phyloP scores from a whole-genome alignment of 1,139 yeast genomes.

The Hansenula lynferdii region DNA sequence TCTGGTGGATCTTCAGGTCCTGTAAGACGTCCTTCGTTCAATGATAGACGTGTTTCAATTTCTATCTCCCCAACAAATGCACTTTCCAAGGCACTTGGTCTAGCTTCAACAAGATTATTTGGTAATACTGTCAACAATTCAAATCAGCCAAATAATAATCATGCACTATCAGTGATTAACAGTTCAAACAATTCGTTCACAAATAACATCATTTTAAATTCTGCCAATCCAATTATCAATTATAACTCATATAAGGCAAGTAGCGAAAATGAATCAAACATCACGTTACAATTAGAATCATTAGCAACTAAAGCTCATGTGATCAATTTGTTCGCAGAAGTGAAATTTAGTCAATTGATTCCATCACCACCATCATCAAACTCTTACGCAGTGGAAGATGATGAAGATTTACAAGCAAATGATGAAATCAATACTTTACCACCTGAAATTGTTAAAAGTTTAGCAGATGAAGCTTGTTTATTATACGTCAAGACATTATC shows the following conservation, averaged over 20 bases:
- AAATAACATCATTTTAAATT: conserved; percentile 27
- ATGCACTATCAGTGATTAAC: conserved; percentile 11
- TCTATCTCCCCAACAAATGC: conserved; percentile 88
- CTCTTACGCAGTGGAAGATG: conserved; percentile 27
- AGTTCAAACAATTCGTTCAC: conserved; percentile 20
- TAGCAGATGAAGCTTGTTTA: conserved; percentile 85
- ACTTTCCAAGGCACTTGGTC: conserved; percentile 76
- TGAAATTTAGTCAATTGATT: conserved; percentile 77
- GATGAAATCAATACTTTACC: conserved; percentile 49
- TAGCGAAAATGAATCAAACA: conserved; percentile 36
- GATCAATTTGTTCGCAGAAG: conserved; percentile 83
- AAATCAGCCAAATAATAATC: too few relatives aligned
- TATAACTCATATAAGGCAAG: conserved; percentile 22
- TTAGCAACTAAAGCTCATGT: conserved; percentile 90
- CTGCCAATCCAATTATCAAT: conserved; percentile 22
- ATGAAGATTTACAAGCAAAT: conserved; percentile 33
- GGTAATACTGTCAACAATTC: conserved; percentile 35
- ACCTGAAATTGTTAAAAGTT: conserved; percentile 49
- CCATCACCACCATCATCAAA: conserved; percentile 66
- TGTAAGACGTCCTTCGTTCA: conserved; percentile 35
- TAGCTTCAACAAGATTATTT: conserved; percentile 85
- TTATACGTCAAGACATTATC: conserved; percentile 81
- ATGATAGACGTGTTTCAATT: conserved; percentile 60
- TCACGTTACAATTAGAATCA: conserved; percentile 56
- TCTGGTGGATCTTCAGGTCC: conserved; percentile 27